Percentiles rank a stretch among this genome's conserved stretches.
phyloP scores from a whole-genome alignment of 164 flowering plant genomes.

The Vitis cinerea region DNA sequence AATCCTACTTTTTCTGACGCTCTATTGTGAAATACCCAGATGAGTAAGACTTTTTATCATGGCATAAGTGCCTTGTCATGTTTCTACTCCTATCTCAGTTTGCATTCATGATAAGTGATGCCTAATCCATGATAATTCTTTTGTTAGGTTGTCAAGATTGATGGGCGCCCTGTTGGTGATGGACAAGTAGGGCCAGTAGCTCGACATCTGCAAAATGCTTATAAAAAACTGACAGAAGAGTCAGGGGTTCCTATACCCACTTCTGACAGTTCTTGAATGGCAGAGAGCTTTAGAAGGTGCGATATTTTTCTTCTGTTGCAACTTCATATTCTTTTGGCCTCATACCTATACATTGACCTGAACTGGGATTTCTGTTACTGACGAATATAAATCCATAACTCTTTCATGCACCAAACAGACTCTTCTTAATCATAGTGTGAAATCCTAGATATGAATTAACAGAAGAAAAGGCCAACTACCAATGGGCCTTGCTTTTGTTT shows the following conservation, averaged over 20 bases:
- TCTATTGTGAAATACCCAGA: too few relatives aligned
- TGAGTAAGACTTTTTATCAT: too few relatives aligned
- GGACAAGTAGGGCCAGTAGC: conserved; percentile 88
- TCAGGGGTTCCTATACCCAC: conserved; percentile 81
- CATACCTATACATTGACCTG: not conserved
- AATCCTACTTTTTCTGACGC: too few relatives aligned
- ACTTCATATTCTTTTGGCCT: not conserved
- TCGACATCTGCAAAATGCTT: conserved; percentile 62
- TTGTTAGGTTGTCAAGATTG: conserved; percentile 73
- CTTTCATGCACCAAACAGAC: too few relatives aligned
- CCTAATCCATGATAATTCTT: not conserved
- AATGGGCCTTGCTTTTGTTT: too few relatives aligned
- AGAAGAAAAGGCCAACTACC: too few relatives aligned
- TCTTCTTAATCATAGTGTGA: too few relatives aligned
- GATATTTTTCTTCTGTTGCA: not conserved
- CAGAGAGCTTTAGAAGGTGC: not conserved
- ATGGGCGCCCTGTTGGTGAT: conserved; percentile 78
- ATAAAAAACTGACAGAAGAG: conserved; percentile 51
- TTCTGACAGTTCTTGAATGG: conserved; percentile 17
- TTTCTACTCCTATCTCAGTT: not conserved
- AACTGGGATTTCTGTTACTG: not conserved
- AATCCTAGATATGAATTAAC: too few relatives aligned
- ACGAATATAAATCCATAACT: too few relatives aligned
- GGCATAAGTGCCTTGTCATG: not conserved
- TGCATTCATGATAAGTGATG: not conserved